Percentiles rank a stretch among this genome's conserved stretches.
These are phyloP conservation scores for Fusarium napiforme DNA, from an alignment of 2,329 filamentous ascomycete species.

Conservation along the genomic window DNA sequence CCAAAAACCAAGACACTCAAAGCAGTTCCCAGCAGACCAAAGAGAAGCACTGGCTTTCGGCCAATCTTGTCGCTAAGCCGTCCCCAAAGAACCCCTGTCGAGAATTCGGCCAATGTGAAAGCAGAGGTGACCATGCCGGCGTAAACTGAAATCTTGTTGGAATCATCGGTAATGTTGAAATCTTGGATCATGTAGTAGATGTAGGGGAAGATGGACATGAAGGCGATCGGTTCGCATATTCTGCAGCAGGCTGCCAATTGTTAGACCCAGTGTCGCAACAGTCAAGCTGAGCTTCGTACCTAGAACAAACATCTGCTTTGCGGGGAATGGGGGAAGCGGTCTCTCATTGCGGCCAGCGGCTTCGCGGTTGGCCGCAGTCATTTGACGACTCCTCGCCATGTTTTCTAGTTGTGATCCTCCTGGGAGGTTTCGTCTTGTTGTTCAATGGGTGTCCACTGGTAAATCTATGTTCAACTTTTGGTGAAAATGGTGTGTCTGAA, in stretches of 20 bases:
- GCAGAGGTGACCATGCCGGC: conserved; percentile 96
- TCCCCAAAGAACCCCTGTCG: conserved; percentile 92
- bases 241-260: conserved; percentile 78
- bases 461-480: neutral
- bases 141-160: conserved; percentile 87
- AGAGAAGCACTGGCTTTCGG: conserved; percentile 90
- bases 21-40: conserved; percentile 89
- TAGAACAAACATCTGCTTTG: conserved; percentile 63
- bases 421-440: conserved; percentile 1
- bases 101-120: conserved; percentile 95
- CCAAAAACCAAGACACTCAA: conserved; percentile 94
- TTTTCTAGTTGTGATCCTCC: conserved; percentile 28
- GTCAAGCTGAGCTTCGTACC: conserved; percentile 49
- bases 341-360: conserved; percentile 37
- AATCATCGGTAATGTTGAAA: conserved; percentile 84
- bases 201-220: conserved; percentile 99
- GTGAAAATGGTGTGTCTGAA: neutral
- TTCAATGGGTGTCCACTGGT: conserved; percentile 1
- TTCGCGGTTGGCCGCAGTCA: conserved; percentile 39
- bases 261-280: conserved; percentile 20
- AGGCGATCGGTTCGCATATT: conserved; percentile 98
- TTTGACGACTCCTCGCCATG: conserved; percentile 47
- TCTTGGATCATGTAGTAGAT: conserved; percentile 97
- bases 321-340: conserved; percentile 51
- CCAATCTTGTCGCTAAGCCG: conserved; percentile 90